Conservation (phyloP, 352 stramenopile genomes). For the Globisporangium irregulare region DNA sequence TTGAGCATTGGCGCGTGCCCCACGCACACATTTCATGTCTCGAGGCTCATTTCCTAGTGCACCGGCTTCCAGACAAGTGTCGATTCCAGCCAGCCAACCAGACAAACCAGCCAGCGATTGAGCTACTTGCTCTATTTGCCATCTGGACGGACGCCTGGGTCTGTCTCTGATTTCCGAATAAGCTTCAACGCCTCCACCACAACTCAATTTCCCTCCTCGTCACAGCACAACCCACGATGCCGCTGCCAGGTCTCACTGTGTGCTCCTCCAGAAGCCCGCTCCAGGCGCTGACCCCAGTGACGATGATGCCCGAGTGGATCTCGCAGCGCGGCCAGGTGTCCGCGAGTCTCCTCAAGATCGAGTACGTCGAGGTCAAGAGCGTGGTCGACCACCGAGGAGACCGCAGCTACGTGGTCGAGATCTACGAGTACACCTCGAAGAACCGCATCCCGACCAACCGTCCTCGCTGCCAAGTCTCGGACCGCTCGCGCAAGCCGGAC, state of each 20-base stretch:
- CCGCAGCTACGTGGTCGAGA: conserved; percentile 6
- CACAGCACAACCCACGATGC: conserved; percentile 1
- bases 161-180: background rate
- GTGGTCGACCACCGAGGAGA: background rate
- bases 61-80: background rate
- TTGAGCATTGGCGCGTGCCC: background rate
- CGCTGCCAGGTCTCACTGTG: conserved; percentile 1
- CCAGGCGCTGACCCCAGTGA: conserved; percentile 6
- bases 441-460: conserved; percentile 15
- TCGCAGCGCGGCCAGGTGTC: conserved; percentile 11
- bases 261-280: background rate
- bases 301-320: conserved; percentile 8
- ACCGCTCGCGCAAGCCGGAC: background rate
- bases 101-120: background rate
- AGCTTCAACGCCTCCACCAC: background rate
- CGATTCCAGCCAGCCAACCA: background rate
- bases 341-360: background rate
- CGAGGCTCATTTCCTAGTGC: conserved; percentile 4
- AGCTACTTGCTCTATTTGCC: background rate
- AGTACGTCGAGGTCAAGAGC: background rate
- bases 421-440: conserved; percentile 10
- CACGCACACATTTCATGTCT: background rate
- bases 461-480: background rate
- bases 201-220: background rate
- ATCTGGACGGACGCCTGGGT: no score